These are phyloP conservation scores for Aspergillus thermomutatus DNA, from an alignment of 2,329 filamentous ascomycete genomes.

Conservation along the genomic window DNA sequence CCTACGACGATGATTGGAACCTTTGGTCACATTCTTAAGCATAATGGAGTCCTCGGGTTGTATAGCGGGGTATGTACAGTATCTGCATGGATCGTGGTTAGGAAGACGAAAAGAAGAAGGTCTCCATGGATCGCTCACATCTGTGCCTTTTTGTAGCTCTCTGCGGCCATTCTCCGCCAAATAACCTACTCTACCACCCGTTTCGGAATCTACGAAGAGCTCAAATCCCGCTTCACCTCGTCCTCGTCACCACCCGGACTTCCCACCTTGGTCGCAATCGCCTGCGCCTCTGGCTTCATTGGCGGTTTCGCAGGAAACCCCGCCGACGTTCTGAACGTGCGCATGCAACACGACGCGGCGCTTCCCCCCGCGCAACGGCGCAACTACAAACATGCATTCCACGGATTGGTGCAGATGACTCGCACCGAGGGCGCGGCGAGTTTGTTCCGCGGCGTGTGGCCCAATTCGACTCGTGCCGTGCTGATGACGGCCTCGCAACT, in stretches of 20 bases:
- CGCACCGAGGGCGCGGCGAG: constrained; percentile 72
- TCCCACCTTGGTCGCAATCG: constrained; percentile 74
- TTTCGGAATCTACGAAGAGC: constrained; percentile 93
- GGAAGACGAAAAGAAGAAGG: constrained; percentile 2
- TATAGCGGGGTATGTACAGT: constrained; percentile 68
- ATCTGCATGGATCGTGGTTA: neutral
- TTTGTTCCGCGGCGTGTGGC: constrained; percentile 73
- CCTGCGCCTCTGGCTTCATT: constrained; percentile 77
- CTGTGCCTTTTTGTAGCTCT: constrained; percentile 55
- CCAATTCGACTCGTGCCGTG: constrained; percentile 60
- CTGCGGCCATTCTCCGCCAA: constrained; percentile 88
- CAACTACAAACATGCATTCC: constrained; percentile 84
- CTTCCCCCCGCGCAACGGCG: constrained; percentile 70
- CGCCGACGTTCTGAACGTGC: constrained; percentile 93
- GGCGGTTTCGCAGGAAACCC: constrained; percentile 91
- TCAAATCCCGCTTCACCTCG: constrained; percentile 68
- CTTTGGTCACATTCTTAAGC: constrained; percentile 73
- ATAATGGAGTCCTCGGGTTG: constrained; percentile 73
- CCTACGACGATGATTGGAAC: constrained; percentile 82
- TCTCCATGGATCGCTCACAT: neutral
- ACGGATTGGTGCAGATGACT: constrained; percentile 85
- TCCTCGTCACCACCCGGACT: constrained; percentile 60
- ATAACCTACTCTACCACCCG: constrained; percentile 94
- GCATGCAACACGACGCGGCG: constrained; percentile 92
- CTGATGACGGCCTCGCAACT: constrained; percentile 65